These are phyloP conservation scores for Russula emetica DNA, from an alignment of 768 basidiomycete species.

Conservation along the genomic window DNA sequence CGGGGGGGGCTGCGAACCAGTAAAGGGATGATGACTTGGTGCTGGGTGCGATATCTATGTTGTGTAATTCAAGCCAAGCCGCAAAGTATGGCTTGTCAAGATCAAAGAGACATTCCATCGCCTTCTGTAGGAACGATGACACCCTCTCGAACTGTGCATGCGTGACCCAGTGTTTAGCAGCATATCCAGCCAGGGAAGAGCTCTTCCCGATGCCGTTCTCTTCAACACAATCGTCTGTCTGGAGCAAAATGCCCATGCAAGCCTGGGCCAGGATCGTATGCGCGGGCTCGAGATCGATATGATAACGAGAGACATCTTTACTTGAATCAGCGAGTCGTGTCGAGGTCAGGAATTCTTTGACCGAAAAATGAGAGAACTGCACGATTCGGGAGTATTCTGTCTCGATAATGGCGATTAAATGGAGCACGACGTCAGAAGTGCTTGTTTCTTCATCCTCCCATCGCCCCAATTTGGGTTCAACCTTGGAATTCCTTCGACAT, in stretches of 20 bases:
- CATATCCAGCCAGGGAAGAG: background rate
- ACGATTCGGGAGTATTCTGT: background rate
- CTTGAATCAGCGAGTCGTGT: background rate
- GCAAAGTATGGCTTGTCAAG: background rate
- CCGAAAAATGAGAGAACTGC: slow-evolving; percentile 9
- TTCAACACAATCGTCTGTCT: background rate
- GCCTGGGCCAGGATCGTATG: background rate
- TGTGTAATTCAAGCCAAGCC: background rate
- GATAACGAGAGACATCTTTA: slow-evolving; percentile 3
- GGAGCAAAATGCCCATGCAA: background rate
- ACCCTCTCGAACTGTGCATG: slow-evolving; percentile 2
- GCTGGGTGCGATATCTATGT: background rate
- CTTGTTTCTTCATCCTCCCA: slow-evolving; percentile 5
- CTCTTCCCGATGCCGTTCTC: too few relatives aligned
- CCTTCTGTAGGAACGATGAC: background rate
- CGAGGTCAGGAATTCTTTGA: slow-evolving; percentile 10
- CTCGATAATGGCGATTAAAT: background rate
- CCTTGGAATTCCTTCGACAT: background rate
- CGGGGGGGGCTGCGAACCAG: background rate
- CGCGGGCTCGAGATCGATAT: background rate
- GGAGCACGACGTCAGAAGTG: background rate
- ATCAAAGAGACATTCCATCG: background rate
- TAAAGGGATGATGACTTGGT: background rate
- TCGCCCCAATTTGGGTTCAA: background rate
- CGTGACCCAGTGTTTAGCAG: background rate